A percentile compares a stretch with the other conserved stretches of the same genome.
These are phyloP conservation scores for Fusarium sp. DNA, from an alignment of 2,329 filamentous ascomycete genomes.

Conservation along the genomic window DNA sequence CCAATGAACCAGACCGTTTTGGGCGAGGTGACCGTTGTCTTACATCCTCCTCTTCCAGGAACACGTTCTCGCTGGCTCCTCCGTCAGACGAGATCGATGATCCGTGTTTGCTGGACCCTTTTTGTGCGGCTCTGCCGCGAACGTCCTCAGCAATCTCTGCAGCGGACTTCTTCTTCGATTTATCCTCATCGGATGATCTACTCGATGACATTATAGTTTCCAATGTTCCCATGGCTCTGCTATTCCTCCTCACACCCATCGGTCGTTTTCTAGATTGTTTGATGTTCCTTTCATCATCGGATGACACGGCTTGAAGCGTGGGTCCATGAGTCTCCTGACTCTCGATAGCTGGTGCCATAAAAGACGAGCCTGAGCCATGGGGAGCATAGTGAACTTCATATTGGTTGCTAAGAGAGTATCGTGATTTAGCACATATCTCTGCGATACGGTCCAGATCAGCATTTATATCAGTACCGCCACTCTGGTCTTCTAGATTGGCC, in stretches of 20 bases:
- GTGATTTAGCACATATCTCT: slow-evolving; percentile 72
- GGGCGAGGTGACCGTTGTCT: slow-evolving; percentile 34
- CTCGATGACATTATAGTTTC: slow-evolving; percentile 75
- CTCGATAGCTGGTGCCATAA: slow-evolving; percentile 49
- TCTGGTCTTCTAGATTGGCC: slow-evolving; percentile 60
- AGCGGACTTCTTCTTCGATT: slow-evolving; percentile 67
- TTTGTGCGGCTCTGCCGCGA: slow-evolving; percentile 57
- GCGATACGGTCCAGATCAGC: slow-evolving; percentile 71
- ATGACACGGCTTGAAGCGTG: slow-evolving; percentile 65
- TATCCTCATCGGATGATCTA: slow-evolving; percentile 70
- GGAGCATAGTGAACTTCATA: slow-evolving; percentile 73
- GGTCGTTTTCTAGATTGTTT: slow-evolving; percentile 53
- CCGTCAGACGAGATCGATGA: slow-evolving; percentile 46
- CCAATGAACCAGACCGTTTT: slow-evolving; percentile 47
- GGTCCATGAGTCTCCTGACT: slow-evolving; percentile 54
- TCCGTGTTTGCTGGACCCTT: slow-evolving; percentile 45
- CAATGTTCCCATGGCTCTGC: slow-evolving; percentile 67
- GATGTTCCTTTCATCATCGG: slow-evolving; percentile 62
- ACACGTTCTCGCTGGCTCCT: slow-evolving; percentile 42
- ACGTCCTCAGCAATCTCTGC: slow-evolving; percentile 65
- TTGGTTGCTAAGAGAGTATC: slow-evolving; percentile 72
- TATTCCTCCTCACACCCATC: slow-evolving; percentile 55
- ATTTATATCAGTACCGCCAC: slow-evolving; percentile 57
- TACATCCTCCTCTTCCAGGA: slow-evolving; percentile 25
- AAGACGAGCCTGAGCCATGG: slow-evolving; percentile 65